Base-by-base conservation (phyloP, 2,329 filamentous ascomycete genomes). In the Penicillium sclerotigenum region DNA sequence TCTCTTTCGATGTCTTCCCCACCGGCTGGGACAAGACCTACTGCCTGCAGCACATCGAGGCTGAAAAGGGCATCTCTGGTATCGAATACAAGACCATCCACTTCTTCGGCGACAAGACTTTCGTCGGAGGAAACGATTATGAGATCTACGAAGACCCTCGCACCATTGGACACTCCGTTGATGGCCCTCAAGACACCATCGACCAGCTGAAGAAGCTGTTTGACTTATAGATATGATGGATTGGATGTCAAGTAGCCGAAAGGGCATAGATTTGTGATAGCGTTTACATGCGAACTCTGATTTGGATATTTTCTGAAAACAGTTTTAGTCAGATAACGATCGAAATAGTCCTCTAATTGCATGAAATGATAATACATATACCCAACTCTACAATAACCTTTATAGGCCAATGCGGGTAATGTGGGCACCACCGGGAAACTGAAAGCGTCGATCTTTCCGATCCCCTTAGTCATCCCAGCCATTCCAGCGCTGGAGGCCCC, bases 21-120 rank as follows among this genome's bases (percentile, higher is more conserved):
- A 84, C 81, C 2, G 94, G 94, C 70, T 99, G 94, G 94, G 94
- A 99, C 80, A 99, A 97, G 86, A 96, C 90, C 10, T 99, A 96
- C 83, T 97, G 92, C 79, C 81, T 97, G 65, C 81, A 84, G 67
- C 92, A 97, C 76, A 80, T 97, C 59, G 90, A 94, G 78, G 83
- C 83, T 61, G 92, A 97, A 75, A 87, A 84, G 68, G 87, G 88
- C 60, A 80, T 95, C 61, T 72, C 73, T 8, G 78, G 78, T 5
- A 64, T 75, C 47, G 78, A 86, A 24, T 97, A 93, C 81, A 90
- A 85, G 65, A 93, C 84, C 42, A 88, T 97, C 66, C 94, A 97
- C 81, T 97, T 97, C 83, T 99, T 97, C 69, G 94, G 94, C 63
- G 94, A 99, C 82, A 99, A 97, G 87, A 90, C 90, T 26, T 87